Evolutionary conservation across 768 basidiomycete genomes (phyloP).

Genomic region (Suillus discolor): DNA sequence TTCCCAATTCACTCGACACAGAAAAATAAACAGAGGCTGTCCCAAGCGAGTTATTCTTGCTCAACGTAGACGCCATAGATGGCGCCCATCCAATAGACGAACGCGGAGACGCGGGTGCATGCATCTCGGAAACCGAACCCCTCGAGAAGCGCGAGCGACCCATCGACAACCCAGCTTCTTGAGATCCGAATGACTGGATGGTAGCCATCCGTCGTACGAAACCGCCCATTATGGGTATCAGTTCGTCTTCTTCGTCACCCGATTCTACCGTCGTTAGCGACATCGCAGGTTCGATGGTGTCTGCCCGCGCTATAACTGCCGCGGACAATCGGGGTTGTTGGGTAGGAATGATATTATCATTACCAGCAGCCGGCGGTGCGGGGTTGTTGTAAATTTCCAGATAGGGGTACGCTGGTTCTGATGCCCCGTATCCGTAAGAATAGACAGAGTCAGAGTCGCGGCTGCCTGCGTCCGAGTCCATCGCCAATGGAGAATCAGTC

Average conservation of each 20-base stretch:
- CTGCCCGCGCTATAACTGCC: constrained; percentile 1
- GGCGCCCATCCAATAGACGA: constrained; percentile 26
- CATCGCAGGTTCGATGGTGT: neutral
- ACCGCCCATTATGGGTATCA: constrained; percentile 62
- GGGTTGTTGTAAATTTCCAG: constrained; percentile 34
- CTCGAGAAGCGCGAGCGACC: constrained; percentile 32
- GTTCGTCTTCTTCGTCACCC: constrained; percentile 29
- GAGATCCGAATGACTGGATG: constrained; percentile 75
- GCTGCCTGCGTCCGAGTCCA: neutral
- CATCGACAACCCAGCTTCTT: constrained; percentile 43
- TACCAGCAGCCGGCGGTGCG: constrained; percentile 6
- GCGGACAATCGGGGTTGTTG: constrained; percentile 20
- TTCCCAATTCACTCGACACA: constrained; percentile 22
- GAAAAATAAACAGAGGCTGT: constrained; percentile 31
- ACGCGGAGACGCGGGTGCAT: constrained; percentile 21
- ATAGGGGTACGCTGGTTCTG: constrained; percentile 31
- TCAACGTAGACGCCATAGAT: neutral
- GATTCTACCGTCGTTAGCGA: neutral
- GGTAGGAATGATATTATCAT: neutral
- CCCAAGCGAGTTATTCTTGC: constrained; percentile 18
- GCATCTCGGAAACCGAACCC: constrained; percentile 19
- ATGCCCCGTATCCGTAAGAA: constrained; percentile 32
- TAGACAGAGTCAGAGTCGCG: constrained; percentile 14
- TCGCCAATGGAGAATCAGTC: neutral
- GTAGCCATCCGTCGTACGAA: constrained; percentile 78